Conservation (phyloP, 2,329 filamentous ascomycete genomes). For the Hypoxylon sp. region DNA sequence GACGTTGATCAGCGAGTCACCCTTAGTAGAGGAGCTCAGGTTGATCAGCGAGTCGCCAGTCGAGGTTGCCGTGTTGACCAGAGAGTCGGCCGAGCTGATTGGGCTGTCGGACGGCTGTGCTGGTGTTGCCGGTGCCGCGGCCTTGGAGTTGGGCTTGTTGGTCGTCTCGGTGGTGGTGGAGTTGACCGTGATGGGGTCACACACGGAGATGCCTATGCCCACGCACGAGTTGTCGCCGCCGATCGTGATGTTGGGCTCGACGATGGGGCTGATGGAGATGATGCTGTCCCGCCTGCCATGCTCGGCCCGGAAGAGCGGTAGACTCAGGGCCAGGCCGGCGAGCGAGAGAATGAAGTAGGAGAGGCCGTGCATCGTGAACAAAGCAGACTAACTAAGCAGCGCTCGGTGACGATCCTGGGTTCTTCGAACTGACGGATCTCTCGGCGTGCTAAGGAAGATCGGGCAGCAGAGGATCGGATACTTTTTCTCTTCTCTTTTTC, state of each 20-base stretch:
- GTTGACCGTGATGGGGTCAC: conserved; percentile 40
- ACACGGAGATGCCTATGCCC: conserved; percentile 38
- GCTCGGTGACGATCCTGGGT: neutral
- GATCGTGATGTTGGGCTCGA: conserved; percentile 20
- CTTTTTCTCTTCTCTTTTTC: no score
- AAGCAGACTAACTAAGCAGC: no score
- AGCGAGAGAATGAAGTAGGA: conserved; percentile 31
- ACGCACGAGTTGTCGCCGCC: conserved; percentile 31
- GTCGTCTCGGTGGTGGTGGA: conserved; percentile 31
- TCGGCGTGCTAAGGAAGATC: neutral
- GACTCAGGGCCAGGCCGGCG: conserved; percentile 22
- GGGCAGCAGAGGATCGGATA: neutral
- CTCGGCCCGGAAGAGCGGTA: conserved; percentile 25
- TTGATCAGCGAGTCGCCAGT: conserved; percentile 21
- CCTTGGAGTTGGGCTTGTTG: conserved; percentile 7
- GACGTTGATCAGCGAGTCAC: conserved; percentile 20
- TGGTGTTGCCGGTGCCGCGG: neutral
- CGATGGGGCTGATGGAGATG: conserved; percentile 30
- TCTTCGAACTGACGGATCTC: conserved; percentile 4
- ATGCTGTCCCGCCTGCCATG: conserved; percentile 23
- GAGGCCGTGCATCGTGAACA: conserved; percentile 30
- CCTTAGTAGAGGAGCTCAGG: neutral
- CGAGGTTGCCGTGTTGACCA: conserved; percentile 9
- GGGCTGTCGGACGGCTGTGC: neutral
- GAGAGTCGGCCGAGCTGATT: neutral